Base-by-base conservation (phyloP, 257 asterid genomes). In the Lycium ferocissimum region DNA sequence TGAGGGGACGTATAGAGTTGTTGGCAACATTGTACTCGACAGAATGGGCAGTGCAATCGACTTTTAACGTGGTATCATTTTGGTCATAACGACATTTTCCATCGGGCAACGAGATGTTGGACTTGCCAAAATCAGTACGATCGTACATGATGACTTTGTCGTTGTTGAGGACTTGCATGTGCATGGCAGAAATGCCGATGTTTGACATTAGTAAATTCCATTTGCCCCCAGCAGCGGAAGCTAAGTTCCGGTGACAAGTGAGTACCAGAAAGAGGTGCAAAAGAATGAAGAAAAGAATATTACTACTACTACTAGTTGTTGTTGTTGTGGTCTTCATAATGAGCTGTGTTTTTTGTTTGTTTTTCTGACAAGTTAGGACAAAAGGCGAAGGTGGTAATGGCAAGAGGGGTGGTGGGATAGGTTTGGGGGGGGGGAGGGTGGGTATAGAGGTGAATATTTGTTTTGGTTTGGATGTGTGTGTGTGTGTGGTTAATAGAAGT, bases 161-260 rank as follows among this genome's bases (percentile, higher is more conserved):
- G 12, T 84, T 84, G 83, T 86, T 80, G 6, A 88, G 80, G 35
- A 88, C 89, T 20, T 88, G 90, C 90, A 88, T 88, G 86, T 88
- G 89, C 89, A 88, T 88, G 84, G 89, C 90, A 1, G 89, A 84
- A 12, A 88, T 66, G 14, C 90, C 90, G 0, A 86, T 58, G 58
- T 84, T 73, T 33, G 81, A 6, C 13, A 37, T 3, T 15, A 88
- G 69, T 11, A 86, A 15, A 5, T 80, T 81, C 90, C 90, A 88
- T 26, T 82, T 80, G 3, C 87, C 89, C 2, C 14, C 49, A 0
- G 82, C 83, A 0, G 76, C 67, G 18, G 11, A 61, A 7, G 83
- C 35, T 1, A 17, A 59, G 10, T 26, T 81, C 62, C 84, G 15
- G 26, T 37, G 66, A 56, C 38, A 35, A 22, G 26, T 12, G 2